phyloP scores from a whole-genome alignment of 192 early-diverging fungal genomes.

The Pilobolus umbonatus region DNA sequence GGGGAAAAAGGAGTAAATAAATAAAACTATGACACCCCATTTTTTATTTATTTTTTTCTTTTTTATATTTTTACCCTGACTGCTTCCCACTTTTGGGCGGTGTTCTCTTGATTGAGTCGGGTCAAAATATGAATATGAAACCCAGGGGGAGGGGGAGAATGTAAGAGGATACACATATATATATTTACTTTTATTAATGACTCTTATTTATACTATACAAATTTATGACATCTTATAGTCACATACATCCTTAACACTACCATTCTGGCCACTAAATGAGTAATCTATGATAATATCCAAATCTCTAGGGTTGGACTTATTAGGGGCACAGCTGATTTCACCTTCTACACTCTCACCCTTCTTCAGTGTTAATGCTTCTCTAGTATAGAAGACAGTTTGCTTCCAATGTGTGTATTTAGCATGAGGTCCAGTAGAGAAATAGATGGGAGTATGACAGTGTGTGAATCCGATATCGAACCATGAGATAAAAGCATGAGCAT shows the following conservation, averaged over 20 bases:
- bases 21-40: too few species aligned
- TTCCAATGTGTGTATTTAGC: constrained; percentile 98
- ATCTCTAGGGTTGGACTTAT: constrained; percentile 87
- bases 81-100: too few species aligned
- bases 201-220: too few species aligned
- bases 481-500: constrained; percentile 86
- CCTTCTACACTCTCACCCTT: constrained; percentile 61
- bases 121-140: too few species aligned
- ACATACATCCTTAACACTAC: constrained; percentile 15
- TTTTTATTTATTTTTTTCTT: too few species aligned
- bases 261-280: constrained; percentile 50
- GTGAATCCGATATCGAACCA: constrained; percentile 98
- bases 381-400: constrained; percentile 96
- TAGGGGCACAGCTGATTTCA: constrained; percentile 57
- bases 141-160: too few species aligned
- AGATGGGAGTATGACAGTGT: constrained; percentile 82
- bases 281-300: constrained; percentile 84
- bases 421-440: constrained; percentile 78
- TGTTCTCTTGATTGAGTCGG: too few species aligned
- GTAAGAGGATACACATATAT: too few species aligned
- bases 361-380: constrained; percentile 65
- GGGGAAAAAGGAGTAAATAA: too few species aligned
- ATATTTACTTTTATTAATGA: too few species aligned
- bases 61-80: too few species aligned
- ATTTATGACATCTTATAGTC: constrained; percentile 32